A percentile compares a stretch with the other conserved stretches of the same genome.
Conservation (phyloP, 2,329 filamentous ascomycete genomes). For the Botrytis hyacinthi region DNA sequence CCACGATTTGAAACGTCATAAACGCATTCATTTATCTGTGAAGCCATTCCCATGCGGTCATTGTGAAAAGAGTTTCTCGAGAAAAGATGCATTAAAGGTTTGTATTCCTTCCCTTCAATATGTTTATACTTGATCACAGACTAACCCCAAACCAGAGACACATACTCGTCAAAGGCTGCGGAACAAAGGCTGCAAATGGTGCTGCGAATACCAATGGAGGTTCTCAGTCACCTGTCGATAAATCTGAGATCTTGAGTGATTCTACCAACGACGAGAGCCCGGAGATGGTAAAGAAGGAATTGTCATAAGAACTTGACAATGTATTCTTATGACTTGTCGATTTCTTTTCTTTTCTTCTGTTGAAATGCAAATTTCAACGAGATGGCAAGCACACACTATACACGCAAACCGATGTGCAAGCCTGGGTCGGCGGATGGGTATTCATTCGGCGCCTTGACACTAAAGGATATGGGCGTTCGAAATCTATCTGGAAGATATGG, state of each 20-base stretch:
- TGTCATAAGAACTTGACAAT: constrained; percentile 19
- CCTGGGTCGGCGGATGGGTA: background rate
- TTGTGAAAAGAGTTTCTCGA: constrained; percentile 95
- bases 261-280: constrained; percentile 33
- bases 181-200: constrained; percentile 43
- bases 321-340: background rate
- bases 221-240: constrained; percentile 36
- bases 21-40: constrained; percentile 88
- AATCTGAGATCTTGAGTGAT: constrained; percentile 37
- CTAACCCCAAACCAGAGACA: constrained; percentile 52
- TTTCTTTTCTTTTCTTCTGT: background rate
- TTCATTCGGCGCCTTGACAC: constrained; percentile 3
- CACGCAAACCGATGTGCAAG: background rate
- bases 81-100: constrained; percentile 97
- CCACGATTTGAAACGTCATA: constrained; percentile 93
- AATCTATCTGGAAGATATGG: constrained; percentile 1
- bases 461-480: constrained; percentile 14
- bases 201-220: constrained; percentile 28
- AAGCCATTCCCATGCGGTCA: constrained; percentile 91
- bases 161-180: constrained; percentile 66
- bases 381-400: background rate
- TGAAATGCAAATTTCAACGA: background rate
- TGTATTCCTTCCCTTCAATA: constrained; percentile 39
- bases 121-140: constrained; percentile 18
- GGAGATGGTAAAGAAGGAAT: constrained; percentile 34